These are phyloP conservation scores for Pichiaceae sp. DNA, from an alignment of 1,139 yeast species.

Conservation along the genomic window DNA sequence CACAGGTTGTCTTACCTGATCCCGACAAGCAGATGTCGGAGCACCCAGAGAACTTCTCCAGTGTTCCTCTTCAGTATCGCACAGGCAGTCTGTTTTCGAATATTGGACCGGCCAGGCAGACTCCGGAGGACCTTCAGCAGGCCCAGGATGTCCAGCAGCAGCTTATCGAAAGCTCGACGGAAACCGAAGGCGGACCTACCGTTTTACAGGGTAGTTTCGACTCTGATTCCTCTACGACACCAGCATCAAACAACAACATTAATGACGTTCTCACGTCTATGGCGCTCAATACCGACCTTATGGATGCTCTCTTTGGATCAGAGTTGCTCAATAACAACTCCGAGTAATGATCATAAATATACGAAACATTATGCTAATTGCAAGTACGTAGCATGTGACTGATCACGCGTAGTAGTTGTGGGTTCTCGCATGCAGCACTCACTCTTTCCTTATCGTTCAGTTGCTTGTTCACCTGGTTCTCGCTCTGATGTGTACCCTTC, in stretches of 20 bases:
- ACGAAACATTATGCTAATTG: conserved; percentile 19
- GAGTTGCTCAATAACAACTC: conserved; percentile 9
- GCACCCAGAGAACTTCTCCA: background rate
- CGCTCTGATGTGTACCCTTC: conserved; percentile 94
- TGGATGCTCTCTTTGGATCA: conserved; percentile 23
- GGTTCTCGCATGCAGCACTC: conserved; percentile 98
- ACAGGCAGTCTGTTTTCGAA: background rate
- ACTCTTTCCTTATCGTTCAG: conserved; percentile 95
- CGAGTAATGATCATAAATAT: background rate
- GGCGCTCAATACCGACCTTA: conserved; percentile 22
- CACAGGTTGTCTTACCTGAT: background rate
- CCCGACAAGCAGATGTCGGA: background rate
- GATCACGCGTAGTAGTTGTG: conserved; percentile 78
- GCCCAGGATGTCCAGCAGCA: background rate
- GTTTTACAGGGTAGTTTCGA: background rate
- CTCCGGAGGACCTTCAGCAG: background rate
- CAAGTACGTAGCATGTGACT: conserved; percentile 90
- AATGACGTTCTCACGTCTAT: conserved; percentile 20
- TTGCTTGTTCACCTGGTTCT: conserved; percentile 91
- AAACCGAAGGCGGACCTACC: background rate
- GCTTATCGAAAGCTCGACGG: background rate
- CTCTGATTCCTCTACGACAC: conserved; percentile 7
- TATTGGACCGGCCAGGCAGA: background rate
- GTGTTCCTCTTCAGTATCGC: background rate
- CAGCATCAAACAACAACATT: conserved; percentile 12